Evolutionary conservation across 2,329 filamentous ascomycete species (phyloP).

Genomic region (Aspergillus carbonarius): DNA sequence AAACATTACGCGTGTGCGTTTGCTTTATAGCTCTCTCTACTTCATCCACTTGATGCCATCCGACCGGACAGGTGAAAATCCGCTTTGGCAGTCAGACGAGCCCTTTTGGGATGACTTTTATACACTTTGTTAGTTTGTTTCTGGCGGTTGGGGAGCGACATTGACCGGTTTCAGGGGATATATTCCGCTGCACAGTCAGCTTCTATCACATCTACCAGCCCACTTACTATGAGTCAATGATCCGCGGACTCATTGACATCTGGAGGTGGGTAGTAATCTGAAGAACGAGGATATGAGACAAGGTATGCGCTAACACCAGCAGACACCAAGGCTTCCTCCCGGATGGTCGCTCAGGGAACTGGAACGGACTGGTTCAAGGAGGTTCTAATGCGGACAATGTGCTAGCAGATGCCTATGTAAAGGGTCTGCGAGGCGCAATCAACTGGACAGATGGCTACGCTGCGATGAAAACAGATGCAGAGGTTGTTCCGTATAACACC

Average conservation of each 20-base stretch:
- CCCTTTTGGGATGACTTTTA: slow-evolving; percentile 72
- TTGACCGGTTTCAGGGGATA: slow-evolving; percentile 51
- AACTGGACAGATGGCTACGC: slow-evolving; percentile 65
- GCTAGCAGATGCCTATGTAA: slow-evolving; percentile 70
- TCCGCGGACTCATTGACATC: slow-evolving; percentile 67
- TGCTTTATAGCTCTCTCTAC: slow-evolving; percentile 47
- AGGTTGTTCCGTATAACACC: slow-evolving; percentile 62
- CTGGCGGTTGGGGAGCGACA: slow-evolving; percentile 12
- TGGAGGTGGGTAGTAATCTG: slow-evolving; percentile 51
- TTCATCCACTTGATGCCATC: slow-evolving; percentile 68
- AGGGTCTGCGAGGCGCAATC: slow-evolving; percentile 62
- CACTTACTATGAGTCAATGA: slow-evolving; percentile 61
- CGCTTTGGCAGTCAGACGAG: slow-evolving; percentile 62
- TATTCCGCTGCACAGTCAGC: slow-evolving; percentile 65
- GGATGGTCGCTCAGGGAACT: slow-evolving; percentile 67
- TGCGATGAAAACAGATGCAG: slow-evolving; percentile 67
- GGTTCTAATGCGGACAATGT: slow-evolving; percentile 71
- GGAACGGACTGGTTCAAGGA: slow-evolving; percentile 62
- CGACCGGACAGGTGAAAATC: slow-evolving; percentile 70
- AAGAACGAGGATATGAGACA: neutral
- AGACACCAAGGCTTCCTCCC: slow-evolving; percentile 58
- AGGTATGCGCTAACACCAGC: neutral
- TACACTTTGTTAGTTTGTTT: slow-evolving; percentile 47
- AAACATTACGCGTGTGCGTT: slow-evolving; percentile 29
- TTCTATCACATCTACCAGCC: slow-evolving; percentile 67